Evolutionary conservation across 2,329 filamentous ascomycete genomes (phyloP), one percentile per base, ranked within the genome.

Genomic region (Fusarium sororula): DNA sequence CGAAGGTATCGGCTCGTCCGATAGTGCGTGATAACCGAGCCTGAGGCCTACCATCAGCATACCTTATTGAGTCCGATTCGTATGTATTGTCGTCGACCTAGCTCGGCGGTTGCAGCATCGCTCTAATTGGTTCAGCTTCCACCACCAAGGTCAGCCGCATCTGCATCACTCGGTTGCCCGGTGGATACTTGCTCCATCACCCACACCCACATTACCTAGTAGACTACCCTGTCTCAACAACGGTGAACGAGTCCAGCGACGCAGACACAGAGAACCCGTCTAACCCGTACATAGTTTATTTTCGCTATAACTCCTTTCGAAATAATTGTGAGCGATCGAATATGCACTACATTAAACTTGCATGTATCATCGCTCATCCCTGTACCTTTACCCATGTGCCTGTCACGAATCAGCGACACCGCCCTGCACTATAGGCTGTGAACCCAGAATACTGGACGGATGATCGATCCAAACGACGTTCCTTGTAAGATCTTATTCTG

Each of bases 1-100:
- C 66, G 32, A 76, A 65, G 30, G 44, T 45, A 62, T 68, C 61
- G 65, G 68, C 69, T 77, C 69, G 44, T 75, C 67, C 74, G 66
- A 76, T 77, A 69, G 61, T 73, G 69, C 65, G 72, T 72, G 73
- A 74, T 75, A 60, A 44, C 51, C 42, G 37, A 57, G 50, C 42
- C 35, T 64, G 72, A 74, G 72, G 72, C 71, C 72, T 68, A 24
- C 59, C 63, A 68, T 53, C 38, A 51, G 57, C 50, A 66, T 55
- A 35, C 32, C 32, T 35, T 35, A 61, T 38, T 32, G 42, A 60
- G 56, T 37, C 51, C 41, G 17, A 57, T 51, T 58, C 48, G 38
- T 54, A 70, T 35, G 38, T 54, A 70, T 35, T 37, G 64, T 50
- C 38, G 48, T 30, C 50, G 30, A 18, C 45, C 47, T 39, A 62